Evolutionary conservation across 139 green algal species (phyloP), one percentile per base, ranked within the genome.

Genomic region (Chlamydomonas incerta): DNA sequence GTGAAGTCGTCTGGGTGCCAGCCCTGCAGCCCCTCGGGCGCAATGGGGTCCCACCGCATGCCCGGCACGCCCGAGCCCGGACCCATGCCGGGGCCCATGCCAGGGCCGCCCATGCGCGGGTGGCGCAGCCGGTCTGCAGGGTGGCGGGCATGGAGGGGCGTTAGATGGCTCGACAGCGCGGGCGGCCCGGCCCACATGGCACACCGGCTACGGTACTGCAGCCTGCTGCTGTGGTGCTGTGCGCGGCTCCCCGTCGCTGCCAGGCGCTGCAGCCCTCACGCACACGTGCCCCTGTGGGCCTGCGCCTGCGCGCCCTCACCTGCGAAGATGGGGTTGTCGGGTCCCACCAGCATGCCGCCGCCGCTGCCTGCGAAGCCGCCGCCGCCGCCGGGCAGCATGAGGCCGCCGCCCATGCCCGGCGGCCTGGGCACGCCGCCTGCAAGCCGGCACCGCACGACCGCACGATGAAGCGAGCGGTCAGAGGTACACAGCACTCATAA

Each of bases 1-100:
- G 70, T 83, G 74, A 88, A 93, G 62, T 91, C 90, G 0, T 90
- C 87, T 31, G 87, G 90, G 8, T 34, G 58, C 82, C 85, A 93
- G 29, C 87, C 90, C 69, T 90, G 68, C 21, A 93, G 72, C 1
- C 87, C 90, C 41, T 90, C 86, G 24, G 90, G 90, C 0, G 31
- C 50, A 17, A 90, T 90, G 57, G 86, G 86, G 72, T 90, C 86
- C 86, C 86, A 90, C 18, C 86, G 71, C 80, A 83, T 50, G 29
- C 85, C 85, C 0, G 85, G 85, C 23, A 68, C 63, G 28, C 80
- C 77, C 10, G 63, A n/a, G n/a, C n/a, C n/a, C n/a, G n/a, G n/a
- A n/a, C 35, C 37, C 11, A 52, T 41, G 1, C 67, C 67, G 2
- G n/a, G 67, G 66, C 66, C 66, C n/a, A 41, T 21, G 74, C 74